Evolutionary conservation across 73 alveolate genomes (phyloP).

Genomic region (Paramecium pentaurelia): DNA sequence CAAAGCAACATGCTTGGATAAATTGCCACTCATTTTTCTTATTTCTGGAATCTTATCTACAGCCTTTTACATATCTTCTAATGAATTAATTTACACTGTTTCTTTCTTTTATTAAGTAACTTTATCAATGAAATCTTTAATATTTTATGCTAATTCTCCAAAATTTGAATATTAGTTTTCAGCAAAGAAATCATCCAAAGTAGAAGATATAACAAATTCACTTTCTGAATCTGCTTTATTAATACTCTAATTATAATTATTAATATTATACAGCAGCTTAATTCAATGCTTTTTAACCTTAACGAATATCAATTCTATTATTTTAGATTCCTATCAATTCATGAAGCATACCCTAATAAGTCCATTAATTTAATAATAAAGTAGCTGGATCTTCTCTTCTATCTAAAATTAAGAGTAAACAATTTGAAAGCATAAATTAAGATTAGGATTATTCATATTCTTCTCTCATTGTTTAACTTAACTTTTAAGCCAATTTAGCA

Average conservation of each 20-base stretch:
- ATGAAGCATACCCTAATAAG: slow-evolving; percentile 99
- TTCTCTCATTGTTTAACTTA: slow-evolving; percentile 46
- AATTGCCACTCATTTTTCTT: slow-evolving; percentile 62
- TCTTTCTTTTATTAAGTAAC: slow-evolving; percentile 36
- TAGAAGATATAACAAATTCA: slow-evolving; percentile 41
- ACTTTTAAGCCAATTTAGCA: slow-evolving; percentile 35
- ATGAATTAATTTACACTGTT: slow-evolving; percentile 48
- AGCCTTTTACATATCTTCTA: slow-evolving; percentile 58
- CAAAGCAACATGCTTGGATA: slow-evolving; percentile 90
- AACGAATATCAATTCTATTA: slow-evolving; percentile 87
- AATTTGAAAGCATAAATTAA: slow-evolving; percentile 35
- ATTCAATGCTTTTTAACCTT: slow-evolving; percentile 59
- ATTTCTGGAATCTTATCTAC: slow-evolving; percentile 60
- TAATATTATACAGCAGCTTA: not conserved
- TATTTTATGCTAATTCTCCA: slow-evolving; percentile 90
- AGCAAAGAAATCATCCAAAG: slow-evolving; percentile 68
- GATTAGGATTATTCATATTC: slow-evolving; percentile 50
- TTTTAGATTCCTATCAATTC: slow-evolving; percentile 94
- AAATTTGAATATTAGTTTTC: slow-evolving; percentile 82
- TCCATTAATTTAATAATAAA: slow-evolving; percentile 98
- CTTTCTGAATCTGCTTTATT: slow-evolving; percentile 53
- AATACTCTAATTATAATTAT: not conserved
- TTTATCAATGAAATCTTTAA: slow-evolving; percentile 71
- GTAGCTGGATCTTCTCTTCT: slow-evolving; percentile 99
- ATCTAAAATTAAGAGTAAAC: slow-evolving; percentile 82